These are phyloP conservation scores for Tylopilus orsonianus DNA, from an alignment of 1,284 basidiomycete genomes.

Conservation along the genomic window DNA sequence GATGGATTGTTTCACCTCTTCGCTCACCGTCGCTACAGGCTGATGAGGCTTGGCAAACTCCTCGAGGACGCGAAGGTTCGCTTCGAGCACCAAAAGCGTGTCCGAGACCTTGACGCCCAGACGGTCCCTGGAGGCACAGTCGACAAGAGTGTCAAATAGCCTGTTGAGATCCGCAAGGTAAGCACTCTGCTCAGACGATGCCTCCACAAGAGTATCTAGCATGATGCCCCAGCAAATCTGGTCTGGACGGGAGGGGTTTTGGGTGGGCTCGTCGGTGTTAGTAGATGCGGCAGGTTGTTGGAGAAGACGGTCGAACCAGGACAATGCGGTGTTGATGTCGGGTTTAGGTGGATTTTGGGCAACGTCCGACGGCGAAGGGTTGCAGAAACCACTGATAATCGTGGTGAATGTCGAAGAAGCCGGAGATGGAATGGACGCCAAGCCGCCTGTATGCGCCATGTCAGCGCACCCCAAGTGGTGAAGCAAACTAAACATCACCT, in stretches of 20 bases:
- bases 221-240: slow-evolving; percentile 50
- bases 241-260: slow-evolving; percentile 50
- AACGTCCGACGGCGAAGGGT: slow-evolving; percentile 20
- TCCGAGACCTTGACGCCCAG: slow-evolving; percentile 32
- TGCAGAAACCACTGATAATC: slow-evolving; percentile 69
- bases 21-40: slow-evolving; percentile 8
- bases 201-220: slow-evolving; percentile 50
- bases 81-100: slow-evolving; percentile 38
- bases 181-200: slow-evolving; percentile 29
- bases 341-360: slow-evolving; percentile 31
- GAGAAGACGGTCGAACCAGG: slow-evolving; percentile 71
- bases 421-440: slow-evolving; percentile 53
- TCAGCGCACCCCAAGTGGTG: background rate
- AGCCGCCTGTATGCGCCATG: slow-evolving; percentile 21
- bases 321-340: slow-evolving; percentile 62
- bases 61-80: slow-evolving; percentile 42
- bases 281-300: slow-evolving; percentile 39
- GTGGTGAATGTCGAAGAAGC: slow-evolving; percentile 62
- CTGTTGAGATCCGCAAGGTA: slow-evolving; percentile 57
- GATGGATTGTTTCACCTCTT: slow-evolving; percentile 21
- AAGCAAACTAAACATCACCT: slow-evolving; percentile 10
- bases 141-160: slow-evolving; percentile 43
- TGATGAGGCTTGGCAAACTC: slow-evolving; percentile 13
- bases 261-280: slow-evolving; percentile 41
- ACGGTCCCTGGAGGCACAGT: slow-evolving; percentile 36